Base-by-base conservation (phyloP, 2,329 filamentous ascomycete species). In the Botrytis paeoniae region DNA sequence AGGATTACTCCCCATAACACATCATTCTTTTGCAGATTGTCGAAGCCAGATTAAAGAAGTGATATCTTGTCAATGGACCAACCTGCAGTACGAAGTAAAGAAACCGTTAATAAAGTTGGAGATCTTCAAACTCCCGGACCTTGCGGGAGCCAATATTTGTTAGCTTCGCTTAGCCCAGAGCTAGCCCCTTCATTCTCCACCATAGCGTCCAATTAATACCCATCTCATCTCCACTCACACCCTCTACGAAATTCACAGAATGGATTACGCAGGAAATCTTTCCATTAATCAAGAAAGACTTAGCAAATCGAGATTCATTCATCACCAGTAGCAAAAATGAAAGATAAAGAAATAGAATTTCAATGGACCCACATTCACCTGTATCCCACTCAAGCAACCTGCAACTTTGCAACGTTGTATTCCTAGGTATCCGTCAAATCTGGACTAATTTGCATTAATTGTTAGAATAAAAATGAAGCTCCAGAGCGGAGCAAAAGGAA, bases 131-230 rank as follows among this genome's bases (percentile, higher is more conserved):
- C 51, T 29, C 51, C n/a, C 51, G 51, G n/a, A 16, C 14, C 51
- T 61, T 25, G 22, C 60, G 37, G 60, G 37, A 41, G 16, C 37
- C 37, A 63, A n/a, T 8, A 32, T 14, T 32, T 32, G 39, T 18
- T 45, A 29, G 62, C 5, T 22, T 64, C 62, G 62, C 62, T 64
- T 64, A 64, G 39, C 9, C n/a, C 12, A 22, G 4, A 41, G 14
- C 18, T 16, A 35, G 29, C 62, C 41, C 62, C 62, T 64, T 64
- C 62, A 64, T 64, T 61, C 25, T 39, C 59, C 39, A 63, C 62
- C 39, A 29, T 6, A 39, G 4, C 1, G 22, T n/a, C 59, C 22
- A 37, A 39, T 16, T 37, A 25, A 25, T 43, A 32, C n/a, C 61
- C 61, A 18, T 41, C 39, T 32, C 4, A 43, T 43, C 39, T 43